Evolutionary conservation across 129 eudicot species (phyloP).

Genomic region (Pulicaria dysenterica): DNA sequence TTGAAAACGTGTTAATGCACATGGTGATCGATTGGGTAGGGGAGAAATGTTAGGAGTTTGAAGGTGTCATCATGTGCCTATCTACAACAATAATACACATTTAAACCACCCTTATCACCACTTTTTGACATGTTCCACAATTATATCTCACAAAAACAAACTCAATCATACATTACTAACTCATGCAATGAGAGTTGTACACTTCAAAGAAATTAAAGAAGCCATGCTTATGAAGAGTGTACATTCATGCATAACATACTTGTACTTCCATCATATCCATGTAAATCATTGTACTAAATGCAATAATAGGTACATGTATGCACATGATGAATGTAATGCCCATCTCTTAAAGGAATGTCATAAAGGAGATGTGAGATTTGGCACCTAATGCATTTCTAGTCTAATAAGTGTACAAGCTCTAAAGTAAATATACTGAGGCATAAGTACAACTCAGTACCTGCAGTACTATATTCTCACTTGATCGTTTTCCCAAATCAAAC

Average conservation of each 20-base stretch:
- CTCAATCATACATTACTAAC: conserved; percentile 7
- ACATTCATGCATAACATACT: conserved; percentile 16
- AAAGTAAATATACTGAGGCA: conserved; percentile 35
- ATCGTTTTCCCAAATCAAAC: conserved; percentile 25
- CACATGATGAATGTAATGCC: conserved; percentile 37
- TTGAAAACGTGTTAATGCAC: conserved; percentile 45
- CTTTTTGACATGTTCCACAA: conserved; percentile 18
- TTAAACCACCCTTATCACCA: conserved; percentile 21
- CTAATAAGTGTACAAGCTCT: conserved; percentile 29
- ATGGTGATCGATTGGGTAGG: conserved; percentile 38
- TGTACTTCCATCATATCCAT: conserved; percentile 16
- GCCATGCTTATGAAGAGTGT: conserved; percentile 1
- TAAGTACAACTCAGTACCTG: conserved; percentile 34
- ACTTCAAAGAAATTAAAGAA: background rate
- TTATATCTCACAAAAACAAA: conserved; percentile 12
- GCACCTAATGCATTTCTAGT: conserved; percentile 45
- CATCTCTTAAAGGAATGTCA: conserved; percentile 32
- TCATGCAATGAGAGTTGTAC: conserved; percentile 18
- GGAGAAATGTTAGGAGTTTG: conserved; percentile 34
- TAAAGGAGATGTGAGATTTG: conserved; percentile 39
- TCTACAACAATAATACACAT: conserved; percentile 33
- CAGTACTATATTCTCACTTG: conserved; percentile 14
- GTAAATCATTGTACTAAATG: conserved; percentile 31
- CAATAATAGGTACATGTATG: conserved; percentile 31
- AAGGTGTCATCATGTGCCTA: conserved; percentile 43